These are phyloP conservation scores for Pisolithus marmoratus DNA, from an alignment of 768 basidiomycete species.

Conservation along the genomic window DNA sequence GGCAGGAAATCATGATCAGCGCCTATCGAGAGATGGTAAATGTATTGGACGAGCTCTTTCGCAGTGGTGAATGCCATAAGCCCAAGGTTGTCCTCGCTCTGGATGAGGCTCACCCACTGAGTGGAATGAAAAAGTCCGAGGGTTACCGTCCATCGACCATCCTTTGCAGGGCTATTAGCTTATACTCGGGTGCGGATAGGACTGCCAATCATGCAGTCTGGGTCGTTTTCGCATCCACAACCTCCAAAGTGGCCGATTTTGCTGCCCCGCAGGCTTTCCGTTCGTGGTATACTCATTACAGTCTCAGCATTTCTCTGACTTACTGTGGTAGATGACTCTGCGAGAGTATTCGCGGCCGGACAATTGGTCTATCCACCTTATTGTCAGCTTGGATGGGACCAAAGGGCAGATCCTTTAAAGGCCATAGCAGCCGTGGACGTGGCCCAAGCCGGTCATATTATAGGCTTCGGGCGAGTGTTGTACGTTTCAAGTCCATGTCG, in stretches of 20 bases:
- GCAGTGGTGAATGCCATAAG: too few relatives aligned
- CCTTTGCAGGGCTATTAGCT: background rate
- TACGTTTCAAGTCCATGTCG: background rate
- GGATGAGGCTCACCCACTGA: too few relatives aligned
- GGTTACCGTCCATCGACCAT: background rate
- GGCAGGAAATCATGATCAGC: too few relatives aligned
- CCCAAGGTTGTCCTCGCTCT: too few relatives aligned
- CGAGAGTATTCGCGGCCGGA: background rate
- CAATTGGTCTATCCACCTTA: background rate
- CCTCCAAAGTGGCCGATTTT: conserved; percentile 1
- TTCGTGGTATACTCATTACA: background rate
- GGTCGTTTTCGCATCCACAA: conserved; percentile 4
- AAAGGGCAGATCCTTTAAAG: background rate
- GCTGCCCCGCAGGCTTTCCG: background rate
- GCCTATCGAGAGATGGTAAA: too few relatives aligned
- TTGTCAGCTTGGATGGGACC: conserved; percentile 6
- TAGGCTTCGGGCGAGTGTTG: background rate
- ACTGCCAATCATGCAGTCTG: background rate
- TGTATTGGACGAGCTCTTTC: too few relatives aligned
- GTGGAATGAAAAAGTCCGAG: too few relatives aligned
- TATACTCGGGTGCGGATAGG: background rate
- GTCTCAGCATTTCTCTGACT: background rate
- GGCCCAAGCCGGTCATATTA: background rate
- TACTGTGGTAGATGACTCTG: background rate
- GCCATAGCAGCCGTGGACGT: background rate